Evolutionary conservation across 179 eudicot genomes (phyloP).

Genomic region (Camellia oleifera): DNA sequence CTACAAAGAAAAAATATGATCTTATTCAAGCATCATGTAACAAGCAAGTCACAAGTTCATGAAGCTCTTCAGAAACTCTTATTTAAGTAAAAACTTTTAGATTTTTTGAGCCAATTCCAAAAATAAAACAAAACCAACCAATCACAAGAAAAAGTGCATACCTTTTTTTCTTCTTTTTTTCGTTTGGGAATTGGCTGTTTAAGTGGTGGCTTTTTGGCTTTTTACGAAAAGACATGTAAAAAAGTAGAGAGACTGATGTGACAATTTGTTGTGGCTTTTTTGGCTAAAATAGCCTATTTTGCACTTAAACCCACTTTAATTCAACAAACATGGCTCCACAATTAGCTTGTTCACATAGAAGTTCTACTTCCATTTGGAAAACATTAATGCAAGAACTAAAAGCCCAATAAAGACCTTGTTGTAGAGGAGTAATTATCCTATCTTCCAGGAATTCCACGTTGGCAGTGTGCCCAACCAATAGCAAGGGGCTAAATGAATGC

Average conservation of each 20-base stretch:
- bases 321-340: not conserved
- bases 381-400: slow-evolving; percentile 1
- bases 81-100: not conserved
- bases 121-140: not conserved
- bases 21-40: slow-evolving; percentile 1
- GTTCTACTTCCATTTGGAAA: not conserved
- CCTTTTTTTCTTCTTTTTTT: not conserved
- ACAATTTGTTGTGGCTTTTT: too few relatives aligned
- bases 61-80: not conserved
- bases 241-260: too few relatives aligned
- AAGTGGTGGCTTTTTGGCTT: too few relatives aligned
- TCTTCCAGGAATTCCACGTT: too few relatives aligned
- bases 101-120: not conserved
- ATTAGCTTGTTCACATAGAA: not conserved
- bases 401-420: not conserved
- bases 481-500: too few relatives aligned
- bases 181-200: not conserved
- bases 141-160: not conserved
- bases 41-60: not conserved
- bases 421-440: not conserved
- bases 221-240: too few relatives aligned
- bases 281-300: too few relatives aligned
- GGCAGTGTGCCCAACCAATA: too few relatives aligned
- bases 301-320: not conserved
- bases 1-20: not conserved